Base-by-base conservation (phyloP, 768 basidiomycete genomes). In the Agrocybe praecox region DNA sequence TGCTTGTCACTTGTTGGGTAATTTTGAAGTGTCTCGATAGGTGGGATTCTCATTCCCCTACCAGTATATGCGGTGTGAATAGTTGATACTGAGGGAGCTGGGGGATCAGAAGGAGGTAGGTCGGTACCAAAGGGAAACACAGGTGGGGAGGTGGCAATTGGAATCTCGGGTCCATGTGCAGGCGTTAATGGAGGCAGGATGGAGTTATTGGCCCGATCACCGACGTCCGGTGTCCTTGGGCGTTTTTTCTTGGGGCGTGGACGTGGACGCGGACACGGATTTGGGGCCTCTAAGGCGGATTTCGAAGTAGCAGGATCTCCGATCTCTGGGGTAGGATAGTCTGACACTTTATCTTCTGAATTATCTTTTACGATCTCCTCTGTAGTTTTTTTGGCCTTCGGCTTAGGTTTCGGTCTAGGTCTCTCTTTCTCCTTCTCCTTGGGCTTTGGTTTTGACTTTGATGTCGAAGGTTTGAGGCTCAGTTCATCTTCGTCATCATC, bases 401-500 rank as follows among this genome's bases (percentile, higher is more conserved):
- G 19, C 42, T 63, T 66, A 2, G 59, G 53, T 46, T 68, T 73
- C 19, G 66, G 33, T 48, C 58, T 67, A 24, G 65, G 36, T 53
- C 14, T 40, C 12, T 40, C 36, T 12, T 40, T 40, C 36, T 14
- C 36, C n/a, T 15, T n/a, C 36, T 40, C 14, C 36, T 40, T 40
- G 6, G 5, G 6, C 36, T 64, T 72, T 21, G 67, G 46, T 52
- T 67, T 70, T 10, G 49, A 57, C 19, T 69, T 71, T 19, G 71
- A 62, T 55, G 67, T 74, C 49, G 70, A 63, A 14, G 71, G 64
- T 52, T 73, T 72, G 18, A 62, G 51, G 15, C 60, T 49, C 43
- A 64, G 58, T 51, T 78, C 65, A 40, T 78, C 76, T 34, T 78
- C 76, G 24, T 78, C 75, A 5, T 69, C 72, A 34, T 80, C 80